Percentiles rank a stretch among this genome's conserved stretches.
These are phyloP conservation scores for Phytopythium aichiense DNA, from an alignment of 352 stramenopile species.

Conservation along the genomic window DNA sequence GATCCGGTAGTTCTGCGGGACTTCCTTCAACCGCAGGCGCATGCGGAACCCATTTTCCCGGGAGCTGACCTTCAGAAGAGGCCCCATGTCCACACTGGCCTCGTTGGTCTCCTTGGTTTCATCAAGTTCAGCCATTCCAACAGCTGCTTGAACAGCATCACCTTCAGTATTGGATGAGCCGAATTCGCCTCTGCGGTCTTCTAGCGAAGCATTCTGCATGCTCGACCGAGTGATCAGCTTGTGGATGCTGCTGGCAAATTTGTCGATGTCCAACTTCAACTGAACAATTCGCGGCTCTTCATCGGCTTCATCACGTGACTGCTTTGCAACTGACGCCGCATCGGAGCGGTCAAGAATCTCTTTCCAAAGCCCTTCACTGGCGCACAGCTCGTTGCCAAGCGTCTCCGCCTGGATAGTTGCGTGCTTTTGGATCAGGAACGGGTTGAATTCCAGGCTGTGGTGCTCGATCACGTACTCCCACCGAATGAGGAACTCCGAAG, in stretches of 20 bases:
- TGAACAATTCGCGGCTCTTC: constrained; percentile 43
- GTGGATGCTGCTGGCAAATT: constrained; percentile 75
- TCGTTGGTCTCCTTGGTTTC: neutral
- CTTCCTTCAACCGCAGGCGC: constrained; percentile 61
- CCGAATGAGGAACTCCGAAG: constrained; percentile 10
- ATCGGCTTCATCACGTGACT: constrained; percentile 23
- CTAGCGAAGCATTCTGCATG: neutral
- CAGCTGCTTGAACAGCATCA: neutral
- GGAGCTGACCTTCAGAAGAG: constrained; percentile 61
- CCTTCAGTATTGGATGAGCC: neutral
- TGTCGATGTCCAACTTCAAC: constrained; percentile 68
- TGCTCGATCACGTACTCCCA: constrained; percentile 41
- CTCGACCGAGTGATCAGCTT: constrained; percentile 51
- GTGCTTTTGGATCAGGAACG: constrained; percentile 58
- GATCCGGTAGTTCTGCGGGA: constrained; percentile 60
- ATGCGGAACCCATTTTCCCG: constrained; percentile 75
- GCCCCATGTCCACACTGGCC: constrained; percentile 4
- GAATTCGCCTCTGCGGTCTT: neutral
- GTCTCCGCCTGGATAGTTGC: constrained; percentile 40
- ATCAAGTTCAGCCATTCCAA: neutral
- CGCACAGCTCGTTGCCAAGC: constrained; percentile 42
- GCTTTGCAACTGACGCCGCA: constrained; percentile 20
- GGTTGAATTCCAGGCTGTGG: constrained; percentile 60
- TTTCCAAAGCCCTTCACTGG: constrained; percentile 53
- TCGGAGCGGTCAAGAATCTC: constrained; percentile 41